Percentiles rank a stretch among this genome's conserved stretches.
These are phyloP conservation scores for Botrytis medusae DNA, from an alignment of 2,329 filamentous ascomycete genomes.

Conservation along the genomic window DNA sequence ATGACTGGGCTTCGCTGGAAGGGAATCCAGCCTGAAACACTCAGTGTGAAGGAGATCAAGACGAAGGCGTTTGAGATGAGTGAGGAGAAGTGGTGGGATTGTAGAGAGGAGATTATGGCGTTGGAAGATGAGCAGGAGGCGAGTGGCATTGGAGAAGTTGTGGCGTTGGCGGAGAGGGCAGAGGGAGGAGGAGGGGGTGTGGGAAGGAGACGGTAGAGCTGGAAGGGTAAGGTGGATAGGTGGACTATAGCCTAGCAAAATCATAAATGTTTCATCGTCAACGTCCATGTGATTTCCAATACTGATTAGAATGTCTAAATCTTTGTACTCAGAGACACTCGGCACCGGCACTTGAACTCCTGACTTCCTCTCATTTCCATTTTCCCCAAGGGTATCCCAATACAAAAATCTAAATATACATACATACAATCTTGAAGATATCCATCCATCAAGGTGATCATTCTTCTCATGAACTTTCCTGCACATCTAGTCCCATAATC, in stretches of 20 bases:
- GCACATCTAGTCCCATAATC: no score
- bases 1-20: conserved; percentile 73
- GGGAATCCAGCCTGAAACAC: conserved; percentile 63
- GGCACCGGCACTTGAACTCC: not conserved
- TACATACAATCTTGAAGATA: not conserved
- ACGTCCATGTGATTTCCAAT: no score
- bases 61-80: conserved; percentile 86
- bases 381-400: not conserved
- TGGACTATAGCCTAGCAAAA: not conserved
- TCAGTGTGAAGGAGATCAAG: conserved; percentile 87
- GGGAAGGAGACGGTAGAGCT: conserved; percentile 34
- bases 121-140: conserved; percentile 95
- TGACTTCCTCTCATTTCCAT: not conserved
- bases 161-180: conserved; percentile 63
- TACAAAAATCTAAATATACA: not conserved
- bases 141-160: conserved; percentile 82
- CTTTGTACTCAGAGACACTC: not conserved
- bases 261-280: not conserved
- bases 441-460: not conserved
- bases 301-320: not conserved
- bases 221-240: not conserved
- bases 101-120: conserved; percentile 85
- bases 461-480: not conserved
- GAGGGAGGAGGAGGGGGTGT: conserved; percentile 31
- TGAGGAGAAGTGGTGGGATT: conserved; percentile 99